Conservation (phyloP, 2,329 filamentous ascomycete species). For the Pyricularia pennisetigena region DNA sequence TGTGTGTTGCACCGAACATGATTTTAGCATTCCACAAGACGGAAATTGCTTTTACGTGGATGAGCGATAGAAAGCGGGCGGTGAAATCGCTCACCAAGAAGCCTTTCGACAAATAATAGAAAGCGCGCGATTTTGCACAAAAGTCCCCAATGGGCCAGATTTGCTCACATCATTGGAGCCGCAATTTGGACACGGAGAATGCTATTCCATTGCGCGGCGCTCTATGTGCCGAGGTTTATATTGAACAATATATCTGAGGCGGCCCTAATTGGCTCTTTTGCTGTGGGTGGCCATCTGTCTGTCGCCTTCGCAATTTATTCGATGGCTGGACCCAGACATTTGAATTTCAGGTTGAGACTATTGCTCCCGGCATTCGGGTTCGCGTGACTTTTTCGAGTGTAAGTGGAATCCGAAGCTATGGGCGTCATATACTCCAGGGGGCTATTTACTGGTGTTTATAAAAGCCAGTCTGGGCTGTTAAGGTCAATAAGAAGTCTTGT, state of each 20-base stretch:
- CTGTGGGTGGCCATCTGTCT: not conserved
- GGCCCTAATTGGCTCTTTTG: not conserved
- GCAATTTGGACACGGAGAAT: not conserved
- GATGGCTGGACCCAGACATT: not conserved
- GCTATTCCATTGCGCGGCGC: not conserved
- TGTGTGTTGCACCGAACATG: not conserved
- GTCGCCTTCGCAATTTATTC: not conserved
- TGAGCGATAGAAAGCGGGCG: not conserved
- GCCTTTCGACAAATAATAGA: not conserved
- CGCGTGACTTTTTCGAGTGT: not conserved
- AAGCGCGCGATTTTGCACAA: not conserved
- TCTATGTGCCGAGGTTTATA: not conserved
- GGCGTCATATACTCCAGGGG: not conserved
- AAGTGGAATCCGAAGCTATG: not conserved
- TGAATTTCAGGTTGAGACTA: not conserved
- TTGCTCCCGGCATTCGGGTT: not conserved
- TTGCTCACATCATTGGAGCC: not conserved
- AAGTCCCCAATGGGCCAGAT: not conserved
- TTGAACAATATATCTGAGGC: not conserved
- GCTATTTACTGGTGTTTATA: not conserved
- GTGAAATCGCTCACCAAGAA: not conserved
- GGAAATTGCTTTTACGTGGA: not conserved
- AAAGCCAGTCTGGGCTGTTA: not conserved
- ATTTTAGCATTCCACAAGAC: not conserved
- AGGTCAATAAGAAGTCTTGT: not conserved